These are phyloP conservation scores for Starmera pachycereana DNA, from an alignment of 805 yeast species.

Conservation along the genomic window DNA sequence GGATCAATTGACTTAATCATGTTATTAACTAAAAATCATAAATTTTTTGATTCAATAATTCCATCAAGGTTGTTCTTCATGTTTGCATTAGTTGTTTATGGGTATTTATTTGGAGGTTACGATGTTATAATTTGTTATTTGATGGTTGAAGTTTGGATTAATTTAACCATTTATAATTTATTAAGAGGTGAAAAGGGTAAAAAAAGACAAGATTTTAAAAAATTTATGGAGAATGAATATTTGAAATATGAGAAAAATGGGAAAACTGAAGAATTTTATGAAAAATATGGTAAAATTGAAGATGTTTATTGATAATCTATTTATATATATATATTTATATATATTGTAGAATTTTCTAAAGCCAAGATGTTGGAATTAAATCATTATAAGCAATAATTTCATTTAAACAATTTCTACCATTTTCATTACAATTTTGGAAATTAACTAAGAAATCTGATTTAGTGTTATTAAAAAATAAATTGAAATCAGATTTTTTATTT, in stretches of 20 bases:
- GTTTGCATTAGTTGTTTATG: conserved; percentile 38
- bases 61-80: conserved; percentile 44
- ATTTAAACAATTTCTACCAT: conserved; percentile 28
- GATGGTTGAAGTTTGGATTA: conserved; percentile 62
- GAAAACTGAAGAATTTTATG: not conserved
- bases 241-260: not conserved
- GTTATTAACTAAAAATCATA: conserved; percentile 30
- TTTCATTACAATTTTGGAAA: conserved; percentile 28
- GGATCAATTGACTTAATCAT: conserved; percentile 51
- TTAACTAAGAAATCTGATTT: conserved; percentile 28
- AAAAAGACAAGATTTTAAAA: not conserved
- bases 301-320: not conserved
- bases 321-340: no score
- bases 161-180: conserved; percentile 49
- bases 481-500: conserved; percentile 18
- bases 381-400: conserved; percentile 19
- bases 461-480: conserved; percentile 26
- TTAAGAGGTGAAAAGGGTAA: conserved; percentile 41
- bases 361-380: conserved; percentile 1
- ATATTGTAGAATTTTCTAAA: no score
- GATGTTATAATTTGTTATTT: conserved; percentile 49
- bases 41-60: conserved; percentile 48
- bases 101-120: conserved; percentile 36
- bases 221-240: not conserved
- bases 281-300: not conserved